Evolutionary conservation across 2,329 filamentous ascomycete genomes (phyloP).

Genomic region (Metarhizium humberi): DNA sequence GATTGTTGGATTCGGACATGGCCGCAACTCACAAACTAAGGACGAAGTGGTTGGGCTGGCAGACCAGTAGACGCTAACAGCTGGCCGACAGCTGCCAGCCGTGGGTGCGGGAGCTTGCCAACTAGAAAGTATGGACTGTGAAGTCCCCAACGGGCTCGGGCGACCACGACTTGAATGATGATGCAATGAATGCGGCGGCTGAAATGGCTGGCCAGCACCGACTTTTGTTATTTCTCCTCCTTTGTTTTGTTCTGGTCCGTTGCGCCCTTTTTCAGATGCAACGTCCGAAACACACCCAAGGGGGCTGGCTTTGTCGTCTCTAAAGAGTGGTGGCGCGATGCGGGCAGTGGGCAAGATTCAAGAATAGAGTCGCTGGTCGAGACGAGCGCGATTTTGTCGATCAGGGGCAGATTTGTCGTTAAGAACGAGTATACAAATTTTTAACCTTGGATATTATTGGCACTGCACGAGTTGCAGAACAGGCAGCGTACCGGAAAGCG

Average conservation of each 20-base stretch:
- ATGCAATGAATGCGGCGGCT: too few relatives aligned
- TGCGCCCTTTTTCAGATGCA: not conserved
- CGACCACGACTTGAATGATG: too few relatives aligned
- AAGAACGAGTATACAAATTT: not conserved
- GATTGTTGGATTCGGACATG: slow-evolving; percentile 9
- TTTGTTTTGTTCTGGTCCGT: not conserved
- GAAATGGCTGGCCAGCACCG: not conserved
- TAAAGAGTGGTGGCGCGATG: not conserved
- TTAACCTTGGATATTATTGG: not conserved
- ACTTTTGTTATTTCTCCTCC: not conserved
- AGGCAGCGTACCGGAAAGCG: not conserved
- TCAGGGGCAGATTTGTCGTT: not conserved
- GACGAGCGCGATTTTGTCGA: not conserved
- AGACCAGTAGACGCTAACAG: not conserved
- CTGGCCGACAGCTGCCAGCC: not conserved
- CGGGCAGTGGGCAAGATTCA: not conserved
- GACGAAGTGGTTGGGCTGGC: not conserved
- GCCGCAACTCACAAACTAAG: not conserved
- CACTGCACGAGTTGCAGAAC: not conserved
- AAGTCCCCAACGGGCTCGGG: too few relatives aligned
- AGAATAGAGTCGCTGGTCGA: not conserved
- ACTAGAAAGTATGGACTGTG: not conserved
- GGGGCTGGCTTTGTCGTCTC: not conserved
- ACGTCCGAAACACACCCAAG: not conserved
- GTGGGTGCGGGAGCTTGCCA: not conserved